Percentiles rank a stretch among this genome's conserved stretches.
Conservation (phyloP, 2,329 filamentous ascomycete genomes). For the Tolypocladium cylindrosporum region DNA sequence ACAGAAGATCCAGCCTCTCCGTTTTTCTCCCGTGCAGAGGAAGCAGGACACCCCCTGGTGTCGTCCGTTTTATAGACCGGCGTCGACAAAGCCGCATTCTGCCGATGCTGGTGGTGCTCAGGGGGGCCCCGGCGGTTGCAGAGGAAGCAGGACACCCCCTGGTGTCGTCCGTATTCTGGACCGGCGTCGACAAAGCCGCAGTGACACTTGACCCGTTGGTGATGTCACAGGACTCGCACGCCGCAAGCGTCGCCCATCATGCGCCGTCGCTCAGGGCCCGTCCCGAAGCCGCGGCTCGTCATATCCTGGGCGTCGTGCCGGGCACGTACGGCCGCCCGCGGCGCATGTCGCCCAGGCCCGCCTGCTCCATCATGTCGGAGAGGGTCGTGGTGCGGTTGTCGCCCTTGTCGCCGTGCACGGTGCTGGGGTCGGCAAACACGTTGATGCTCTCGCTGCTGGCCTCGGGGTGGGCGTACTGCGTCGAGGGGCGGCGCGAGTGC, state of each 20-base stretch:
- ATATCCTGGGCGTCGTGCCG: conserved; percentile 21
- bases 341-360: conserved; percentile 30
- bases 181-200: too few relatives aligned
- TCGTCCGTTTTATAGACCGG: too few relatives aligned
- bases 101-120: too few relatives aligned
- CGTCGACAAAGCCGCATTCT: too few relatives aligned
- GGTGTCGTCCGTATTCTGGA: too few relatives aligned
- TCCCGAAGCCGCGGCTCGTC: neutral
- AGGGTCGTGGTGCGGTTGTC: conserved; percentile 35
- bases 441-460: conserved; percentile 40
- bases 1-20: neutral
- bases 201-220: too few relatives aligned
- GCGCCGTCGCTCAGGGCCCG: too few relatives aligned
- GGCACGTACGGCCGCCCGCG: conserved; percentile 33
- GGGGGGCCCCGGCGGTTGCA: too few relatives aligned
- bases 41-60: too few relatives aligned
- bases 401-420: conserved; percentile 18
- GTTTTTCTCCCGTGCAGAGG: neutral
- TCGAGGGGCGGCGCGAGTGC: conserved; percentile 14
- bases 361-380: conserved; percentile 42
- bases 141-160: too few relatives aligned
- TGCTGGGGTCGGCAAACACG: conserved; percentile 39
- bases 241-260: neutral
- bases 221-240: neutral
- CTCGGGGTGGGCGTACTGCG: conserved; percentile 27